Base-by-base conservation (phyloP, 2,329 filamentous ascomycete genomes). In the Fusarium cyanostomum region DNA sequence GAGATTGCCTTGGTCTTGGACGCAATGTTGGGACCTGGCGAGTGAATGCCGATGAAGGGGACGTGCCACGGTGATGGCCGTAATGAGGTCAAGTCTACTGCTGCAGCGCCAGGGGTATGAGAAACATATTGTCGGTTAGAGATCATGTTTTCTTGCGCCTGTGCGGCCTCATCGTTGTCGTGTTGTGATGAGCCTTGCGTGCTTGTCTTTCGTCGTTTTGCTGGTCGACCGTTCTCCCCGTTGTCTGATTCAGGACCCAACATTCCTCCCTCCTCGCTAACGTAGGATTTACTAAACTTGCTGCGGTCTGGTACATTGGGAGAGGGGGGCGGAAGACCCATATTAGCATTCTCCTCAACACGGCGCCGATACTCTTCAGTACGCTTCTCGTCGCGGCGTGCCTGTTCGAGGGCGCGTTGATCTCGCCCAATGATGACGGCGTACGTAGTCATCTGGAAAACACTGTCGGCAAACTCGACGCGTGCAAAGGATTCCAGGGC, bases 391-490 rank as follows among this genome's bases (percentile, higher is more conserved):
- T 86, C 81, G 52, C 78, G 78, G 39, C 81, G 79, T 18, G 85
- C 86, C 66, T 85, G 81, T 52, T 82, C 77, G 64, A 86, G 76
- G 9, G 87, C 87, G 49, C 81, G 78, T 69, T 88, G 82, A 74
- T 93, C 90, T 59, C 91, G 88, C 52, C 90, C 90, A 26, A 94
- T 86, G 54, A 91, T 85, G 67, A 93, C 84, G 49, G 86, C 83
- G 68, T 89, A 89, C 2, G 89, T 92, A 48, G 88, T 92, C 87
- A 94, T 90, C 75, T 91, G 90, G 74, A 91, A 93, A 53, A 88
- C 84, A 71, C 90, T 89, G 78, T 94, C 91, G 66, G 85, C 83
- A 72, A 94, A 93, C 69, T 88, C 85, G 59, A 94, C 80, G 49
- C 81, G 79, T 38, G 84, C 84, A 72, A 86, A 87, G 4, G 84